These are phyloP conservation scores for Geosmithia morbida DNA, from an alignment of 2,329 filamentous ascomycete genomes.

Conservation along the genomic window DNA sequence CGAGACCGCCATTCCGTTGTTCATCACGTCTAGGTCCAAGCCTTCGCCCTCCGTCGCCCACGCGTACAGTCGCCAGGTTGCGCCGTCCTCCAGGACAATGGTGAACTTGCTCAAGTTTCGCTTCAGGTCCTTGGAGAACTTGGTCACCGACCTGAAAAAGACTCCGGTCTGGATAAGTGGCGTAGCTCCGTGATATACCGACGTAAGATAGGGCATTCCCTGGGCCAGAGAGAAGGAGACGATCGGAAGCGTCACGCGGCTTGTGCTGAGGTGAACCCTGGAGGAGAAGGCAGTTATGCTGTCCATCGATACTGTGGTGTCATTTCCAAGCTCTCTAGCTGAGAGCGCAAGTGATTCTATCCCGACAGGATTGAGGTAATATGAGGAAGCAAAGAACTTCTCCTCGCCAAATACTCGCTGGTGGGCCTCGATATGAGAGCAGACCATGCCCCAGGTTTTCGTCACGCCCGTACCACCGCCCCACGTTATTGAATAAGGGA, in stretches of 20 bases:
- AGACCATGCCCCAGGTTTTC: conserved; percentile 60
- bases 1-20: conserved; percentile 51
- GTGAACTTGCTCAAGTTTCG: conserved; percentile 62
- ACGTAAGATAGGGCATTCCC: conserved; percentile 81
- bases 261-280: conserved; percentile 52
- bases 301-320: conserved; percentile 41
- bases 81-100: conserved; percentile 56
- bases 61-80: conserved; percentile 70
- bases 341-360: conserved; percentile 73
- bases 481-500: conserved; percentile 62
- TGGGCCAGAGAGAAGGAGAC: conserved; percentile 76
- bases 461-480: conserved; percentile 46
- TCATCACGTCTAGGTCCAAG: conserved; percentile 53
- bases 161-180: conserved; percentile 64
- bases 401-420: conserved; percentile 55
- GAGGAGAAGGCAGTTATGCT: conserved; percentile 42
- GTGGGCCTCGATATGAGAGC: conserved; percentile 56
- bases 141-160: conserved; percentile 55
- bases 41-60: conserved; percentile 42
- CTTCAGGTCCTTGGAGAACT: conserved; percentile 39
- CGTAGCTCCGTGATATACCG: conserved; percentile 52
- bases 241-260: conserved; percentile 34
- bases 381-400: conserved; percentile 42
- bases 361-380: conserved; percentile 69
- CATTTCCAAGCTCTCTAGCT: conserved; percentile 53